These are phyloP conservation scores for Papiliotrema flavescens DNA, from an alignment of 1,284 basidiomycete species.

Conservation along the genomic window DNA sequence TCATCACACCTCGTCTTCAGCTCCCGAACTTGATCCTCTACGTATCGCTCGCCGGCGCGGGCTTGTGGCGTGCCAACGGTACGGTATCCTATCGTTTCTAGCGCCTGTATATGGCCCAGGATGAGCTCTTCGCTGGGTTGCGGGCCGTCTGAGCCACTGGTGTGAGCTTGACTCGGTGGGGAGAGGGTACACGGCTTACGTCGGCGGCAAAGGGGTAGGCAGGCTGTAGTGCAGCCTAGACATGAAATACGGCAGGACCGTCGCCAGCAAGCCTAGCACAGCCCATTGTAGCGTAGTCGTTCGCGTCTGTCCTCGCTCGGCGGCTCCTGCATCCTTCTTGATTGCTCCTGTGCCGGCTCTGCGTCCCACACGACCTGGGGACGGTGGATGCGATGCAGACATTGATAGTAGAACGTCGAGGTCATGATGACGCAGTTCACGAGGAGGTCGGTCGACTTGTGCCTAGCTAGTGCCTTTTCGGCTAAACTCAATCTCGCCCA, in stretches of 20 bases:
- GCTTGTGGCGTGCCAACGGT: conserved; percentile 90
- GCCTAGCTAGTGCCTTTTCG: no score
- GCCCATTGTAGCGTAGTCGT: background rate
- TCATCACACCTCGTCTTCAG: conserved; percentile 62
- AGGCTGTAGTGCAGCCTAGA: conserved; percentile 35
- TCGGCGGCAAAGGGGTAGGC: conserved; percentile 27
- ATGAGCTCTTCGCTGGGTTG: conserved; percentile 42
- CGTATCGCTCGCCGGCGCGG: conserved; percentile 78
- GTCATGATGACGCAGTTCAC: no score
- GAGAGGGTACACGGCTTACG: conserved; percentile 20
- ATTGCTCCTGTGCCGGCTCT: no score
- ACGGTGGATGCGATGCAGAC: no score
- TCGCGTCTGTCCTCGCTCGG: no score
- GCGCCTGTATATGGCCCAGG: conserved; percentile 38
- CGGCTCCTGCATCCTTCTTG: no score
- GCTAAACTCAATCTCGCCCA: no score
- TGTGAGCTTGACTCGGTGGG: no score
- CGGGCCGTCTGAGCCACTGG: conserved; percentile 26
- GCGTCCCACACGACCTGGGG: no score
- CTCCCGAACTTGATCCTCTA: conserved; percentile 63
- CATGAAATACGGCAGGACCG: conserved; percentile 29
- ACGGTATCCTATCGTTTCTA: conserved; percentile 81
- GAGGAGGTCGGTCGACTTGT: no score
- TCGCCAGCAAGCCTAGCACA: conserved; percentile 14
- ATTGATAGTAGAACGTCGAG: no score